These are phyloP conservation scores for Cadophora luteo-olivacea DNA, from an alignment of 2,329 filamentous ascomycete species.

Conservation along the genomic window DNA sequence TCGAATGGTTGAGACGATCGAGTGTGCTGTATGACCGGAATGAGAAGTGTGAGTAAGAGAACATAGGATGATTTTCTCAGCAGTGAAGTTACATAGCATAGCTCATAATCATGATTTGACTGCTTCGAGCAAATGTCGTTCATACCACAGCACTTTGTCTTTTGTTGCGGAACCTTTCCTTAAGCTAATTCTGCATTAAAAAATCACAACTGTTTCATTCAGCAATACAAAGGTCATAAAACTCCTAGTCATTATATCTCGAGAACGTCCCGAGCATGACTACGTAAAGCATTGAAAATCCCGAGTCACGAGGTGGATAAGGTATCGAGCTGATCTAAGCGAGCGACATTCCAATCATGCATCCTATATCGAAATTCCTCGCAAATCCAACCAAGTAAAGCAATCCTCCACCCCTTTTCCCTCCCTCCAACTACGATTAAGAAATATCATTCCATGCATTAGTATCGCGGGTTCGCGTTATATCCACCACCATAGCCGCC, in stretches of 20 bases:
- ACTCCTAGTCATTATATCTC: not conserved
- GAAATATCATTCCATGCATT: conserved; percentile 2
- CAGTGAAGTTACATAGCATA: too few relatives aligned
- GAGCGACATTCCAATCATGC: not conserved
- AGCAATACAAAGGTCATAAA: too few relatives aligned
- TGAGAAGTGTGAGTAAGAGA: too few relatives aligned
- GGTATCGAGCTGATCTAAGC: conserved; percentile 12
- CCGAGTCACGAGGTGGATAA: not conserved
- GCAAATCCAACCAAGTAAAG: not conserved
- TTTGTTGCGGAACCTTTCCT: too few relatives aligned
- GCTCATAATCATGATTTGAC: too few relatives aligned
- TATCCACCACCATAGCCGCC: conserved; percentile 27
- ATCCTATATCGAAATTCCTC: conserved; percentile 7
- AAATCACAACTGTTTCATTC: too few relatives aligned
- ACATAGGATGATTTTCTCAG: too few relatives aligned
- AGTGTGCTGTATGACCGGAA: too few relatives aligned
- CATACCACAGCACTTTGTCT: too few relatives aligned
- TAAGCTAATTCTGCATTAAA: too few relatives aligned
- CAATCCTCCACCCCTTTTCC: not conserved
- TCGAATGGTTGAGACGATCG: too few relatives aligned
- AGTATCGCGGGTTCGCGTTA: conserved; percentile 14
- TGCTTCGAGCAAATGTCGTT: too few relatives aligned
- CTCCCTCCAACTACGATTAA: not conserved
- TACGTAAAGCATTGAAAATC: not conserved
- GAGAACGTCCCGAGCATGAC: not conserved